Conservation (phyloP, 1,284 basidiomycete species). For the Pascua sp. region DNA sequence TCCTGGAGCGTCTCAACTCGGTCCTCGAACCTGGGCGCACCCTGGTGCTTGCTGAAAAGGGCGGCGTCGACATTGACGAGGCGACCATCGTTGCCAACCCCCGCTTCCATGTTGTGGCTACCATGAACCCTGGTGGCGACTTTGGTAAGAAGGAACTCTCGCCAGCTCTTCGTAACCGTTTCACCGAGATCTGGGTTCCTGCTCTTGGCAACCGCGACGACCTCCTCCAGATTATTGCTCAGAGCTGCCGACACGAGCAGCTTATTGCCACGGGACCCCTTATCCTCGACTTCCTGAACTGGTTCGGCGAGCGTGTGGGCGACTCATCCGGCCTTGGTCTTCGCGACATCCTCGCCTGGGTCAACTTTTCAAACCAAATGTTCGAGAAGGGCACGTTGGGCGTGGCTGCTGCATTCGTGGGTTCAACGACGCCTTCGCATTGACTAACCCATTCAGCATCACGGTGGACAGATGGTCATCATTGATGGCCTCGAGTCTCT, state of each 20-base stretch:
- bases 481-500: conserved; percentile 77
- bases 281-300: conserved; percentile 77
- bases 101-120: conserved; percentile 86
- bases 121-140: conserved; percentile 99
- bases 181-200: conserved; percentile 99
- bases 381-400: conserved; percentile 50
- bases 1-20: conserved; percentile 94
- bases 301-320: conserved; percentile 66
- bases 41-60: conserved; percentile 89
- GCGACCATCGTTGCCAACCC: conserved; percentile 64
- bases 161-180: conserved; percentile 92
- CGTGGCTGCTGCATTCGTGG: conserved; percentile 58
- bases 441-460: conserved; percentile 51
- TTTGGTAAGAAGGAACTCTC: conserved; percentile 99
- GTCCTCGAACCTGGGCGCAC: conserved; percentile 88
- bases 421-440: too few relatives aligned
- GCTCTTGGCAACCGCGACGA: conserved; percentile 73
- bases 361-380: conserved; percentile 74
- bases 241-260: conserved; percentile 64
- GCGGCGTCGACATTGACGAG: conserved; percentile 68
- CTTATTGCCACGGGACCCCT: conserved; percentile 61
- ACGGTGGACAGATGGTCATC: conserved; percentile 81
- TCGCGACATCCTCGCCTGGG: conserved; percentile 92
- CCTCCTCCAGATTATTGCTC: conserved; percentile 72
- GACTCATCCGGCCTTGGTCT: conserved; percentile 64